Evolutionary conservation across 495 filamentous ascomycete species (phyloP).

Genomic region (Pyrenopolyporus hunteri): DNA sequence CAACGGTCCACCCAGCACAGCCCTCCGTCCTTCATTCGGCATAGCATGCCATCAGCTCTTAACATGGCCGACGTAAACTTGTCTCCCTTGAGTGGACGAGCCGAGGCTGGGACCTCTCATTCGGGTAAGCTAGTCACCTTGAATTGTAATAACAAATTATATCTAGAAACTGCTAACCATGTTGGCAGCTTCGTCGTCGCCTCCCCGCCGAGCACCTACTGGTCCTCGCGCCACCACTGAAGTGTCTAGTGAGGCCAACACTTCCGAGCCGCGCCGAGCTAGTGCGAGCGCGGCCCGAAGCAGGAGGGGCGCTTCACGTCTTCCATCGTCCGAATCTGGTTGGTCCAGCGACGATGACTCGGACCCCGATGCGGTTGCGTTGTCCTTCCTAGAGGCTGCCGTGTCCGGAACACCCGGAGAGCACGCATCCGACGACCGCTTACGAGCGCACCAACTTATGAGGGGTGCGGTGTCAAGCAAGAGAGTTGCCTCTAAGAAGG

Average conservation of each 20-base stretch:
- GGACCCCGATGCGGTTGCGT: slow-evolving; percentile 21
- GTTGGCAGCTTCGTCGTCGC: slow-evolving; percentile 16
- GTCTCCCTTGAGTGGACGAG: neutral
- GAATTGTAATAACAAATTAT: neutral
- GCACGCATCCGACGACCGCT: slow-evolving; percentile 35
- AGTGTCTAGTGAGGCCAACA: neutral
- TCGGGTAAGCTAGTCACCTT: slow-evolving; percentile 12
- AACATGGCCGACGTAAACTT: slow-evolving; percentile 2
- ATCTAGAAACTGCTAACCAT: neutral
- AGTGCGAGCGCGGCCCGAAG: slow-evolving; percentile 1
- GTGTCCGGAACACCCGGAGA: slow-evolving; percentile 9
- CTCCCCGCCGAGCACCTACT: slow-evolving; percentile 11
- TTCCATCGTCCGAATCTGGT: slow-evolving; percentile 15
- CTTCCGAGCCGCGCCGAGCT: slow-evolving; percentile 12
- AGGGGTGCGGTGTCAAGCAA: slow-evolving; percentile 50
- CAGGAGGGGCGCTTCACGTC: slow-evolving; percentile 12
- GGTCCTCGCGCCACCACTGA: neutral
- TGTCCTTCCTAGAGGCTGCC: slow-evolving; percentile 24
- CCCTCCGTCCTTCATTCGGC: slow-evolving; percentile 15
- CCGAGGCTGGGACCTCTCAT: slow-evolving; percentile 2
- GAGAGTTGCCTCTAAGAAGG: slow-evolving; percentile 53
- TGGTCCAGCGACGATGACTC: slow-evolving; percentile 33
- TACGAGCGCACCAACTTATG: slow-evolving; percentile 46
- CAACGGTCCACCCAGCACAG: slow-evolving; percentile 15
- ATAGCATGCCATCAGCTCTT: slow-evolving; percentile 14